These are phyloP conservation scores for Neurospora tetraspora DNA, from an alignment of 495 filamentous ascomycete species.

Conservation along the genomic window DNA sequence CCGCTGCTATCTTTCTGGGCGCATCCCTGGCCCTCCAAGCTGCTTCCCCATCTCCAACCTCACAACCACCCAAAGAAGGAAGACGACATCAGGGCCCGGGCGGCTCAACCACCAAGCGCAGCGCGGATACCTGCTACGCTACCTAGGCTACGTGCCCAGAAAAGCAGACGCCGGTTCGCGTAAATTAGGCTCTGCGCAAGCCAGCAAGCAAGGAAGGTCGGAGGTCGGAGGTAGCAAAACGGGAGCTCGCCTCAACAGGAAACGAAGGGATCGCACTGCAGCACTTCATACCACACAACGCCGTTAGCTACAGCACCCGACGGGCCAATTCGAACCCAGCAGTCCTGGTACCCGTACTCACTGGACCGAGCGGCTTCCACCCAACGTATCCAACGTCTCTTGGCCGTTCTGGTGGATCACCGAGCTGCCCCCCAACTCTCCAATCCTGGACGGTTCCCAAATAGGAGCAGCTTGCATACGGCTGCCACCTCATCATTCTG, in stretches of 20 bases:
- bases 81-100: background rate
- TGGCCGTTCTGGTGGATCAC: constrained; percentile 9
- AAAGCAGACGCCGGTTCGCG: constrained; percentile 1
- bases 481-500: constrained; percentile 27
- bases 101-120: background rate
- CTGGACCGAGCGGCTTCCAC: background rate
- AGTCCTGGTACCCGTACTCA: background rate
- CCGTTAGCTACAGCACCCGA: background rate
- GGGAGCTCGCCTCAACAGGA: constrained; percentile 1
- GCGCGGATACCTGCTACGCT: background rate
- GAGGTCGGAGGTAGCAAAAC: background rate
- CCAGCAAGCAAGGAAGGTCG: background rate
- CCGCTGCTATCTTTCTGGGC: background rate
- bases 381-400: background rate
- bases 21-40: background rate
- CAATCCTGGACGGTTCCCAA: constrained; percentile 15
- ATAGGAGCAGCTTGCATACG: constrained; percentile 27
- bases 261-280: constrained; percentile 3
- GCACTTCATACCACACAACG: background rate
- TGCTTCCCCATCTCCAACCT: background rate
- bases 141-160: background rate
- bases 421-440: constrained; percentile 8
- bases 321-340: background rate
- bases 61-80: background rate
- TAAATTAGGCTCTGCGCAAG: background rate